phyloP scores from a whole-genome alignment of 2,329 filamentous ascomycete genomes.

The Fusarium metavorans region DNA sequence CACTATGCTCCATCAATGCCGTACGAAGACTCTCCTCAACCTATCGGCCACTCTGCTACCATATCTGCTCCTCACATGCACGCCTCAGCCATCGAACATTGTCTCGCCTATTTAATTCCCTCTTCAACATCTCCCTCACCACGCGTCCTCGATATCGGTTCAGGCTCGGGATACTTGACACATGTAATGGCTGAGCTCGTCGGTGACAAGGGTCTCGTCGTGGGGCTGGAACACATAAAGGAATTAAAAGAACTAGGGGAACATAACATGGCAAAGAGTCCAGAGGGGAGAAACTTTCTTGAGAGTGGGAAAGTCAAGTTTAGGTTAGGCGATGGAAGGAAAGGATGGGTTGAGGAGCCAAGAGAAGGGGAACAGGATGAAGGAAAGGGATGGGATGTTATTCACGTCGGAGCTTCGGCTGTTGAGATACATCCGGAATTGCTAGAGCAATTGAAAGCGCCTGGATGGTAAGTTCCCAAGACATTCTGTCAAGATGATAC shows the following conservation, averaged over 20 bases:
- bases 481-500: background rate
- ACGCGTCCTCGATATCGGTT: constrained; percentile 79
- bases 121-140: constrained; percentile 50
- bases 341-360: constrained; percentile 66
- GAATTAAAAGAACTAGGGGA: constrained; percentile 72
- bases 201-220: constrained; percentile 63
- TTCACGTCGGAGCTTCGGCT: constrained; percentile 94
- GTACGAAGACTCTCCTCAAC: constrained; percentile 72
- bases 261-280: constrained; percentile 74
- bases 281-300: constrained; percentile 70
- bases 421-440: constrained; percentile 77
- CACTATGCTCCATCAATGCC: constrained; percentile 80
- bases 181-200: constrained; percentile 87
- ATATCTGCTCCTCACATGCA: constrained; percentile 74
- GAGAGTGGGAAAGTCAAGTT: constrained; percentile 76
- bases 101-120: constrained; percentile 60
- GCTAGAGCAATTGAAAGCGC: constrained; percentile 80
- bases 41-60: constrained; percentile 67
- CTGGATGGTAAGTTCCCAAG: constrained; percentile 70
- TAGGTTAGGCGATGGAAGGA: constrained; percentile 79
- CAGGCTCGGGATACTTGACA: constrained; percentile 85
- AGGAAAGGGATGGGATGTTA: constrained; percentile 82
- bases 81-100: constrained; percentile 63
- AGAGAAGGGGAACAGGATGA: constrained; percentile 60
- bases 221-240: constrained; percentile 81